phyloP scores from a whole-genome alignment of 2,329 filamentous ascomycete genomes.

The Colletotrichum truncatum region DNA sequence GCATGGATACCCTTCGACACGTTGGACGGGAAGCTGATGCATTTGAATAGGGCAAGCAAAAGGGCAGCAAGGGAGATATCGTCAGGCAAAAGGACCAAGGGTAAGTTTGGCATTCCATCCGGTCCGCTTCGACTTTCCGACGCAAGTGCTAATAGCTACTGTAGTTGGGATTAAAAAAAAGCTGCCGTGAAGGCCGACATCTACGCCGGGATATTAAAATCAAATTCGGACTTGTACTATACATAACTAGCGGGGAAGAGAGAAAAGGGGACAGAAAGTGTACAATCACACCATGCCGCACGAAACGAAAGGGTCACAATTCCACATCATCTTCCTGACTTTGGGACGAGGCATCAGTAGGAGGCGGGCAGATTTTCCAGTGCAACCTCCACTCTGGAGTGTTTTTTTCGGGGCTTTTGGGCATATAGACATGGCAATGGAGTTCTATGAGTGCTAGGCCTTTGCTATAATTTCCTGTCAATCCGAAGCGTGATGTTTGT shows the following conservation, averaged over 20 bases:
- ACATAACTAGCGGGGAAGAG: background rate
- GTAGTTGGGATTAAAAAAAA: conserved; percentile 11
- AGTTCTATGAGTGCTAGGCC: conserved; percentile 4
- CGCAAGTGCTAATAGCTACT: background rate
- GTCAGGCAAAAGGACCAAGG: conserved; percentile 82
- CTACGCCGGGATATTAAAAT: background rate
- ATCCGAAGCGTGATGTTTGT: no score
- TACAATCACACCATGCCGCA: conserved; percentile 1
- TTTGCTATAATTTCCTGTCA: background rate
- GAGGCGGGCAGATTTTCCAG: background rate
- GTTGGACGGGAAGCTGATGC: conserved; percentile 23
- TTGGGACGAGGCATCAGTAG: background rate
- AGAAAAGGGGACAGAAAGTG: background rate
- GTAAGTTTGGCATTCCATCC: conserved; percentile 54
- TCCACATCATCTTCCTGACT: background rate
- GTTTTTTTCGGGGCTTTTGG: conserved; percentile 1
- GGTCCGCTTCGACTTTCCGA: background rate
- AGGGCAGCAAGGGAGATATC: conserved; percentile 71
- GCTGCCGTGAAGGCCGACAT: background rate
- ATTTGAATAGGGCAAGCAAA: conserved; percentile 71
- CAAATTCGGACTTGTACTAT: conserved; percentile 7
- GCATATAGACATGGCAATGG: conserved; percentile 24
- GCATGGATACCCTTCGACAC: background rate
- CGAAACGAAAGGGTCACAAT: background rate
- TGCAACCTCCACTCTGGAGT: conserved; percentile 16